A percentile compares a stretch with the other conserved stretches of the same genome.
These are phyloP conservation scores for Psilocybe tampanensis DNA, from an alignment of 768 basidiomycete genomes.

Conservation along the genomic window DNA sequence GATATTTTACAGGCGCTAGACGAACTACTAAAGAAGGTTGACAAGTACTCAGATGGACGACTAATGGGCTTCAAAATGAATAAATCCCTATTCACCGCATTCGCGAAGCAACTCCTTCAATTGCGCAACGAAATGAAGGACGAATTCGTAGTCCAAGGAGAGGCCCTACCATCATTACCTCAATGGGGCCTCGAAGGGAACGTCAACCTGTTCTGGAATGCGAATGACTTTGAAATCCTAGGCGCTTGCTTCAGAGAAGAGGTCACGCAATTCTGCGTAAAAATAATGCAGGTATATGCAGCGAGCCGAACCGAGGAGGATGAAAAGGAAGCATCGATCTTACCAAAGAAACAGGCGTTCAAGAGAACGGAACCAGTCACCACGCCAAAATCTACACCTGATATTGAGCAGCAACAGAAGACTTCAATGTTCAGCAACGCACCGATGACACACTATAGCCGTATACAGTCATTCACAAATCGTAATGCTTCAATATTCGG, in stretches of 20 bases:
- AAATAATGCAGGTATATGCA: background rate
- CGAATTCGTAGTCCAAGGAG: background rate
- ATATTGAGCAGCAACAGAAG: too few species aligned
- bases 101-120: background rate
- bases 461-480: background rate
- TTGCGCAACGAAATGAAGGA: background rate
- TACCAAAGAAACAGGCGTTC: background rate
- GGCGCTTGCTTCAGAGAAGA: background rate
- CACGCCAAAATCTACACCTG: too few species aligned
- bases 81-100: background rate
- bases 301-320: background rate
- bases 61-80: background rate
- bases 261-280: background rate
- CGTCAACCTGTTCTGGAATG: background rate
- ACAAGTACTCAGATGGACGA: background rate
- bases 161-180: background rate
- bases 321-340: background rate
- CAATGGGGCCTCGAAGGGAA: constrained; percentile 2
- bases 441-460: background rate
- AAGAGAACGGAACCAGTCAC: too few species aligned
- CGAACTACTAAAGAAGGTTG: background rate
- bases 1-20: background rate
- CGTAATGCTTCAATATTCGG: background rate
- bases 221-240: constrained; percentile 10
- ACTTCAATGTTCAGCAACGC: background rate